phyloP scores from a whole-genome alignment of 2,329 filamentous ascomycete species.

The Fusarium annulatum region DNA sequence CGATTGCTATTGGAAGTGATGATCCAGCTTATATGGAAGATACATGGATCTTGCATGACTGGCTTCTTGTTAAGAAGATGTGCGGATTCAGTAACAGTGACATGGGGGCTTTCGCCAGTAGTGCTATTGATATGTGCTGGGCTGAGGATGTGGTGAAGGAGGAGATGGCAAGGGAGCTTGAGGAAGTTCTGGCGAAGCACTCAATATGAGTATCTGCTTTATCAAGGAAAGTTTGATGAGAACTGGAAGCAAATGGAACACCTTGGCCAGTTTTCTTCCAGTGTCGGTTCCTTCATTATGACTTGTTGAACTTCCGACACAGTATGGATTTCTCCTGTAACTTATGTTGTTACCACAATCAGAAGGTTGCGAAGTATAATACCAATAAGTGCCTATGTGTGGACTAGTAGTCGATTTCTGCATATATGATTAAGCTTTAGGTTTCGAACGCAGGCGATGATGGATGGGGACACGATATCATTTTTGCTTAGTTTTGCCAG shows the following conservation, averaged over 20 bases:
- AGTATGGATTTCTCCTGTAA: too few relatives aligned
- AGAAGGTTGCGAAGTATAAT: background rate
- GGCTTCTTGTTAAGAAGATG: conserved; percentile 49
- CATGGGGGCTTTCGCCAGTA: conserved; percentile 54
- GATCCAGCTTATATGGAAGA: conserved; percentile 81
- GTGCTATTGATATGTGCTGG: conserved; percentile 61
- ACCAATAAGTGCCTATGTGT: background rate
- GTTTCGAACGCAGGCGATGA: too few relatives aligned
- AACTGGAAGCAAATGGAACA: rapidly evolving
- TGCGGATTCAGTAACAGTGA: conserved; percentile 43
- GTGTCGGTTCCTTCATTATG: rapidly evolving
- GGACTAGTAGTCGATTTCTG: too few relatives aligned
- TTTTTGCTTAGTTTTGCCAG: too few relatives aligned
- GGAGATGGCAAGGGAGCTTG: background rate
- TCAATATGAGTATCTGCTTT: background rate
- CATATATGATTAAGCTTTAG: background rate
- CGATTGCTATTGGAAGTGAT: conserved; percentile 77
- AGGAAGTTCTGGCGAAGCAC: background rate
- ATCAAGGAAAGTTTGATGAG: rapidly evolving
- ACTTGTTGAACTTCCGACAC: too few relatives aligned
- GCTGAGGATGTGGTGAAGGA: conserved; percentile 38
- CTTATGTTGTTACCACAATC: rapidly evolving
- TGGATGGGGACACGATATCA: too few relatives aligned
- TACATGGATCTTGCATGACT: conserved; percentile 50
- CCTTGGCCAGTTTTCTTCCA: background rate